These are phyloP conservation scores for Rhizopogon rudus DNA, from an alignment of 768 basidiomycete genomes.

Conservation along the genomic window DNA sequence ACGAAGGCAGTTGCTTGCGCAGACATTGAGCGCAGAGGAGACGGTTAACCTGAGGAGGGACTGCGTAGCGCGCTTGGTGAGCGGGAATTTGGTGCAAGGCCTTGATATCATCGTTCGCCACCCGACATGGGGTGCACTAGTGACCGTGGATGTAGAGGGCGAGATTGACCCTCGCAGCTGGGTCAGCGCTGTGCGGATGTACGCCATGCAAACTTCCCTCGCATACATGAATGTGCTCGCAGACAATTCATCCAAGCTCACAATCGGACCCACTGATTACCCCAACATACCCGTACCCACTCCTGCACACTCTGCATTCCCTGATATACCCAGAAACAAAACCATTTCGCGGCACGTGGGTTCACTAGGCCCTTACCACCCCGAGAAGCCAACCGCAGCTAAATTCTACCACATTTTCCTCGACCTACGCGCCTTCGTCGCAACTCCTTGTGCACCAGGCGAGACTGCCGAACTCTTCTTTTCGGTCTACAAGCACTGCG, in stretches of 20 bases:
- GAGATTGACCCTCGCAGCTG: slow-evolving; percentile 77
- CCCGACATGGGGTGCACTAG: slow-evolving; percentile 84
- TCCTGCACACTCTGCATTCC: slow-evolving; percentile 67
- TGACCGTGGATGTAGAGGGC: slow-evolving; percentile 85
- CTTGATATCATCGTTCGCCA: slow-evolving; percentile 96
- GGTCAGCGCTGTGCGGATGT: slow-evolving; percentile 90
- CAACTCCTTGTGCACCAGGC: slow-evolving; percentile 83
- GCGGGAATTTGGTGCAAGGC: slow-evolving; percentile 87
- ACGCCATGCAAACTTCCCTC: slow-evolving; percentile 79
- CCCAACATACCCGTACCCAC: slow-evolving; percentile 47
- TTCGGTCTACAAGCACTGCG: slow-evolving; percentile 84
- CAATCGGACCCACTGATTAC: slow-evolving; percentile 43
- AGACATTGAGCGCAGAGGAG: slow-evolving; percentile 85
- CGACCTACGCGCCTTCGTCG: slow-evolving; percentile 89
- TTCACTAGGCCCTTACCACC: slow-evolving; percentile 25
- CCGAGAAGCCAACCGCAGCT: slow-evolving; percentile 39
- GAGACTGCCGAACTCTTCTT: slow-evolving; percentile 94
- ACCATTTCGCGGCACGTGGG: slow-evolving; percentile 30
- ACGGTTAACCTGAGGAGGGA: slow-evolving; percentile 75
- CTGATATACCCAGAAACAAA: slow-evolving; percentile 38
- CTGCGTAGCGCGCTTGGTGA: slow-evolving; percentile 83
- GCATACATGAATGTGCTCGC: slow-evolving; percentile 64
- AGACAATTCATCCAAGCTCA: slow-evolving; percentile 29
- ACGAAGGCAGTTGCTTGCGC: slow-evolving; percentile 84
- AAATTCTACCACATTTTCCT: slow-evolving; percentile 90